These are phyloP conservation scores for Vigna angularis DNA, from an alignment of 306 rosid genomes.

Conservation along the genomic window DNA sequence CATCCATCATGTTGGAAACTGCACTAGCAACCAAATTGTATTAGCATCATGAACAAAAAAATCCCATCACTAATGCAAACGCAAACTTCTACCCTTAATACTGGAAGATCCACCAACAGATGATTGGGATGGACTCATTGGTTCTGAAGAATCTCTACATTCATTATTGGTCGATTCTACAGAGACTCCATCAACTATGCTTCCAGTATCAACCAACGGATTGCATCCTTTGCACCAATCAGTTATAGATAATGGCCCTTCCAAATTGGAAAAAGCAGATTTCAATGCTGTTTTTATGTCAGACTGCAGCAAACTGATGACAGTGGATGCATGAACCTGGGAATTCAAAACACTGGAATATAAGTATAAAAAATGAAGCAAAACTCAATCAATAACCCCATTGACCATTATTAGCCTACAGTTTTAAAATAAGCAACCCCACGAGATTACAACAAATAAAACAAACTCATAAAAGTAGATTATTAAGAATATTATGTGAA, in stretches of 20 bases:
- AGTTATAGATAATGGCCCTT: constrained; percentile 87
- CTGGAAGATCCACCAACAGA: constrained; percentile 80
- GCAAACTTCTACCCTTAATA: constrained; percentile 68
- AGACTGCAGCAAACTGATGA: constrained; percentile 88
- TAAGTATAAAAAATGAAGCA: constrained; percentile 40
- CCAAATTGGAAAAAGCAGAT: constrained; percentile 87
- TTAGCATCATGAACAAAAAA: constrained; percentile 39
- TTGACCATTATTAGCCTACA: constrained; percentile 24
- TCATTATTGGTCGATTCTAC: constrained; percentile 86
- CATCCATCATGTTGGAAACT: constrained; percentile 69
- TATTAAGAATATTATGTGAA: constrained; percentile 5
- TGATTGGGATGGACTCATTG: constrained; percentile 92
- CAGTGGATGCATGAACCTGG: constrained; percentile 89
- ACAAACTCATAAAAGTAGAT: constrained; percentile 2
- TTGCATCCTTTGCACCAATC: constrained; percentile 98
- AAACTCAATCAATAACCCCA: constrained; percentile 26
- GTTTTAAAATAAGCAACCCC: constrained; percentile 34
- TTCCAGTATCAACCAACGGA: constrained; percentile 72
- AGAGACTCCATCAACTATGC: constrained; percentile 75
- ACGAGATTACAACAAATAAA: neutral
- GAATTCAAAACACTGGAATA: constrained; percentile 38
- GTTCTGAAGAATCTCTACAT: constrained; percentile 87
- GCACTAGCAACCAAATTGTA: constrained; percentile 42
- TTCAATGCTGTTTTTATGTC: constrained; percentile 91
- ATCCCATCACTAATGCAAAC: constrained; percentile 27